Conservation (phyloP, 2,329 filamentous ascomycete species). For the Xylariaceae sp. region DNA sequence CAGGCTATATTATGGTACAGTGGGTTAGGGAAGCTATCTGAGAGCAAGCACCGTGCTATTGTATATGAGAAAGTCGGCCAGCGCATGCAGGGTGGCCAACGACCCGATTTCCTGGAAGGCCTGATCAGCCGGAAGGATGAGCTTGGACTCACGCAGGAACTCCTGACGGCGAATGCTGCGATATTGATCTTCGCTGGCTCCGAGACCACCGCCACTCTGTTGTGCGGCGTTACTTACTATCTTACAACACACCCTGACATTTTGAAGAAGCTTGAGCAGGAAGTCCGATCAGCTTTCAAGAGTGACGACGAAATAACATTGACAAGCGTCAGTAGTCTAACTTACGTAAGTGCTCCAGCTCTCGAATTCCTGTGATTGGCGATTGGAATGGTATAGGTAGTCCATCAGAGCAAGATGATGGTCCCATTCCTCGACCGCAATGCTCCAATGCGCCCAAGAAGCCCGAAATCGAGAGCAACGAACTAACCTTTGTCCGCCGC, state of each 20-base stretch:
- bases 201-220: conserved; percentile 47
- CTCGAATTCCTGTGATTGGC: background rate
- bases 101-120: conserved; percentile 33
- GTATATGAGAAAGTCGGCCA: conserved; percentile 24
- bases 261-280: conserved; percentile 34
- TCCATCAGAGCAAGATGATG: no score
- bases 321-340: conserved; percentile 30
- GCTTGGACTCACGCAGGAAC: conserved; percentile 11
- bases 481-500: background rate
- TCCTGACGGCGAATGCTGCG: conserved; percentile 22
- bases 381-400: background rate
- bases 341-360: conserved; percentile 30
- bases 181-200: conserved; percentile 43
- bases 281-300: conserved; percentile 39
- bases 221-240: conserved; percentile 38
- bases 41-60: conserved; percentile 19
- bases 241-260: conserved; percentile 36
- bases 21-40: background rate
- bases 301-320: conserved; percentile 38
- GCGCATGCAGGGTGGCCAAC: conserved; percentile 27
- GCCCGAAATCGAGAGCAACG: no score
- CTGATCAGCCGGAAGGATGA: conserved; percentile 31
- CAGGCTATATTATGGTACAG: conserved; percentile 4
- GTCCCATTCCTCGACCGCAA: no score
- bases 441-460: no score